Evolutionary conservation across 2,329 filamentous ascomycete genomes (phyloP), one percentile per base, ranked within the genome.

Genomic region (Bipolaris zeicola): DNA sequence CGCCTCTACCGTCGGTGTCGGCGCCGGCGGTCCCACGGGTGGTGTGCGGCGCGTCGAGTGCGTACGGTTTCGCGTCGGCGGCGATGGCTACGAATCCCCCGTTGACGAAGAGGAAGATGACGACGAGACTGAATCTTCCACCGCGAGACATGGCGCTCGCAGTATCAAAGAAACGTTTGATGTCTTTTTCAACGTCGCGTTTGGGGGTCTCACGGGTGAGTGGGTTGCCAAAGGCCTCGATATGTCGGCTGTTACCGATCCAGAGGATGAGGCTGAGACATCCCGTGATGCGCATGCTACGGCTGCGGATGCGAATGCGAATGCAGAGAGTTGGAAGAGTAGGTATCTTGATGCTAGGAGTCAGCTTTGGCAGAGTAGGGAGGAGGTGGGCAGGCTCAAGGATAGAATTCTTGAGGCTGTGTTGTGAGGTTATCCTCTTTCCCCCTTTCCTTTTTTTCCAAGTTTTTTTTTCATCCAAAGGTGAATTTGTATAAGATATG

Each of bases 191-290:
- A 72, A 66, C 2, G 72, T 78, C 2, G 67, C 70, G 1, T 76
- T 80, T 61, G 79, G 77, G 2, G 73, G 73, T 0, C 67, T 80
- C 33, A 71, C 64, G 0, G 80, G 78, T 0, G 72, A 77, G 45
- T 82, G 81, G 67, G 70, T 69, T 18, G 71, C 78, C 13, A 79
- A 79, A 47, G 77, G 77, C 0, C 50, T 82, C 2, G 59, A 57
- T 3, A 50, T 26, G 6, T 18, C 20, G 6, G 26, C 16, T 16
- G 38, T 10, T 5, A 14, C 18, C 11, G 48, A 22, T 1, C 48
- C 42, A 7, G 55, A 54, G 3, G 49, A 24, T 3, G 34, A 39
- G 26, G 51, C 38, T 33, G 49, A 24, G 20, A 24, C 16, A 11
- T 4, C 24, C 2, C 60, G 22, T 42, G 41, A 50, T 18, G 55